Evolutionary conservation across 2,329 filamentous ascomycete species (phyloP).

Genomic region (Verticillium nonalfalfae): DNA sequence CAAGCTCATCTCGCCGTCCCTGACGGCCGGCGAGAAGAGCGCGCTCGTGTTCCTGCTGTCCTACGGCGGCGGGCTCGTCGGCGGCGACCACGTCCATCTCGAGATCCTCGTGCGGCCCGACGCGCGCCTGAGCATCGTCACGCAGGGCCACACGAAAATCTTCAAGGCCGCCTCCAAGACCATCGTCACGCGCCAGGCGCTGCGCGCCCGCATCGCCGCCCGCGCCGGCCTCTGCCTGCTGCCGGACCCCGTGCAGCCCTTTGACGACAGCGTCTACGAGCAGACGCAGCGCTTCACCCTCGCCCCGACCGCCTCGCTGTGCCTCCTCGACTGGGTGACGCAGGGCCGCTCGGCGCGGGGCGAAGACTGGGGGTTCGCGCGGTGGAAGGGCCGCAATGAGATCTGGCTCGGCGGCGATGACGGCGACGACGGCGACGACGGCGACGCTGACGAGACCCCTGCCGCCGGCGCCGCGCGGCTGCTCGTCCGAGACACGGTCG

Average conservation of each 20-base stretch:
- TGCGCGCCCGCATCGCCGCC: constrained; percentile 43
- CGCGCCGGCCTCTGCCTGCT: constrained; percentile 58
- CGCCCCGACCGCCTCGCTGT: constrained; percentile 55
- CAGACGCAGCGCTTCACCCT: constrained; percentile 75
- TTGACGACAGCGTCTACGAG: constrained; percentile 74
- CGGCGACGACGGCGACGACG: constrained; percentile 1
- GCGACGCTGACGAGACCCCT: constrained; percentile 2
- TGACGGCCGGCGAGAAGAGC: constrained; percentile 56
- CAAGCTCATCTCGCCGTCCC: constrained; percentile 80
- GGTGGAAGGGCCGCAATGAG: constrained; percentile 82
- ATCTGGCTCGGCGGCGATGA: constrained; percentile 53
- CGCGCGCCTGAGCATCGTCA: constrained; percentile 62
- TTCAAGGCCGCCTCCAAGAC: constrained; percentile 67
- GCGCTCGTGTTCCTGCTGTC: constrained; percentile 84
- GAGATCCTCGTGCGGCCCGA: constrained; percentile 55
- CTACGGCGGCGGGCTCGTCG: constrained; percentile 89
- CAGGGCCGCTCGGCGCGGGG: constrained; percentile 79
- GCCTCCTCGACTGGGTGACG: constrained; percentile 89
- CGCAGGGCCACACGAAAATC: constrained; percentile 86
- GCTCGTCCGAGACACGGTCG: constrained; percentile 77
- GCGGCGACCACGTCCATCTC: constrained; percentile 76
- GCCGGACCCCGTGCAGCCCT: constrained; percentile 91
- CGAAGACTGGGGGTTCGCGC: constrained; percentile 79
- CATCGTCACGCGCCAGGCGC: constrained; percentile 50
- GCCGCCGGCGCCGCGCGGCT: constrained; percentile 40